A percentile compares a stretch with the other conserved stretches of the same genome.
Evolutionary conservation across 148 eudicot genomes (phyloP).

Genomic region (Dysphania ambrosioides): DNA sequence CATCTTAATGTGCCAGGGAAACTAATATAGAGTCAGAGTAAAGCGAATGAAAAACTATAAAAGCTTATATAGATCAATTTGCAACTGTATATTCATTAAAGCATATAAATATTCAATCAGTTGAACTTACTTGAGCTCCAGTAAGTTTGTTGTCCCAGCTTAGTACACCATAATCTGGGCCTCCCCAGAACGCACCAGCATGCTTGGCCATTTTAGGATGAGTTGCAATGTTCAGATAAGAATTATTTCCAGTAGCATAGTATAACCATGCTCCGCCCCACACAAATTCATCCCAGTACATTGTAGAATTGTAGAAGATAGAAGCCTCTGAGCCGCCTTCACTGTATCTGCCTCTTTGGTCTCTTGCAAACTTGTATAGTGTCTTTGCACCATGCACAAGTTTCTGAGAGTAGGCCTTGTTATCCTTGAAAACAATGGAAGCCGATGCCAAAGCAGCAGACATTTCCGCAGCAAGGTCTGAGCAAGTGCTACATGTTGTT

Average conservation of each 20-base stretch:
- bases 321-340: conserved; percentile 53
- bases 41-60: neutral
- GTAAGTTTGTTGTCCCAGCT: conserved; percentile 96
- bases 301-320: conserved; percentile 69
- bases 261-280: conserved; percentile 92
- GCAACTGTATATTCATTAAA: neutral
- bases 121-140: conserved; percentile 79
- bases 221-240: conserved; percentile 76
- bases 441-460: conserved; percentile 89
- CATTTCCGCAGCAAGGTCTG: conserved; percentile 91
- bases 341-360: conserved; percentile 79
- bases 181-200: conserved; percentile 94
- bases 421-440: conserved; percentile 86
- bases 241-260: conserved; percentile 79
- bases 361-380: conserved; percentile 63
- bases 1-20: neutral
- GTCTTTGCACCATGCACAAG: conserved; percentile 83
- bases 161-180: conserved; percentile 74
- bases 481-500: conserved; percentile 49
- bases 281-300: conserved; percentile 82
- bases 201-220: conserved; percentile 59
- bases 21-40: neutral
- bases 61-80: neutral
- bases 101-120: neutral
- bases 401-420: conserved; percentile 78